Evolutionary conservation across 352 stramenopile genomes (phyloP).

Genomic region (Lagenidium giganteum): DNA sequence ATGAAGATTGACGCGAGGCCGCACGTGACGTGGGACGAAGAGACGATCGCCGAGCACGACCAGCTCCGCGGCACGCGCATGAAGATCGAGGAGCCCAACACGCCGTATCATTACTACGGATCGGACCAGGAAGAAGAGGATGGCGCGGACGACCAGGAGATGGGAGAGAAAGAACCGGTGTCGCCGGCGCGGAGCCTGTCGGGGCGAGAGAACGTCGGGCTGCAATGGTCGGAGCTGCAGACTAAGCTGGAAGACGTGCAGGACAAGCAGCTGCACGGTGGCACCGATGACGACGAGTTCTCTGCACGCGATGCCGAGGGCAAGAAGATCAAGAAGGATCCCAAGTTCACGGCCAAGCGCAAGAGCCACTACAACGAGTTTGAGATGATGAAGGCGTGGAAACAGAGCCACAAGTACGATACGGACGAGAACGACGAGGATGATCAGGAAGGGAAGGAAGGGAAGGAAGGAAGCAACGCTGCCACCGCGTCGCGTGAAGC

Average conservation of each 20-base stretch:
- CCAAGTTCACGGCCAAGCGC: conserved; percentile 63
- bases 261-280: conserved; percentile 32
- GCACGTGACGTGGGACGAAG: conserved; percentile 88
- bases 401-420: conserved; percentile 41
- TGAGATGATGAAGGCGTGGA: conserved; percentile 62
- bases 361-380: conserved; percentile 86
- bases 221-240: conserved; percentile 66
- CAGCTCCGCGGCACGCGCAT: conserved; percentile 88
- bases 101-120: conserved; percentile 84
- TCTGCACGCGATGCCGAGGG: conserved; percentile 40
- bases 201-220: conserved; percentile 22
- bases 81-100: conserved; percentile 94
- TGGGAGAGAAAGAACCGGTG: conserved; percentile 21
- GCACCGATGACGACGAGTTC: conserved; percentile 45
- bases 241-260: conserved; percentile 54
- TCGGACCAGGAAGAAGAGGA: conserved; percentile 13
- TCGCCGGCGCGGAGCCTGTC: conserved; percentile 52
- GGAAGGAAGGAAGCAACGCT: not conserved
- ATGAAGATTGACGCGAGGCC: not conserved
- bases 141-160: conserved; percentile 19
- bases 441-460: conserved; percentile 21
- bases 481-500: too few species aligned
- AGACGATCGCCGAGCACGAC: conserved; percentile 89
- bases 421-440: conserved; percentile 42
- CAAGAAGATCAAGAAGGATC: conserved; percentile 65